Evolutionary conservation across 768 basidiomycete species (phyloP), one percentile per base, ranked within the genome.

Genomic region (Daedaleopsis sinensis): DNA sequence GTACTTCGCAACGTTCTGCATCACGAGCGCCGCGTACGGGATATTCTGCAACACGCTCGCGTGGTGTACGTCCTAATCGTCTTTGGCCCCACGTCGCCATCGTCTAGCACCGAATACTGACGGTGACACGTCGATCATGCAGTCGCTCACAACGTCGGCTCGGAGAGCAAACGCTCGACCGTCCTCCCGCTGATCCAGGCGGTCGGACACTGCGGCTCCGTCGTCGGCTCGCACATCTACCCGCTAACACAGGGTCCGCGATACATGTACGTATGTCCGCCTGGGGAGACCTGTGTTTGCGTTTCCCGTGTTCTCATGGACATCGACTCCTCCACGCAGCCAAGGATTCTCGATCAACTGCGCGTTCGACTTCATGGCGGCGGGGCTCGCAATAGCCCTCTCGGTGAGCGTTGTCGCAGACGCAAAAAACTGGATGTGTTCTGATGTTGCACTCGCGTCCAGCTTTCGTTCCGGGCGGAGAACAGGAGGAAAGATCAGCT

Each of bases 1-100:
- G 21, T 93, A 92, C 67, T 92, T 93, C 66, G 88, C 89, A 12
- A 86, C 84, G 12, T 91, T 91, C 73, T 89, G 88, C 64, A 86
- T 93, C 64, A 88, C 87, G 0, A 82, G 85, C 55, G 90, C 90
- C 42, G 91, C 89, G 1, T 93, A 92, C 65, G 87, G 89, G 0
- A 82, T 84, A 1, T 91, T 93, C 65, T 90, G 89, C 1, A 72
- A 90, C 5, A 82, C 84, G 36, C 86, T 92, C 55, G 88, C 90
- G 2, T 92, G 91, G 91, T 90, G 87, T 88, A 76, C 68, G 86
- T 76, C 54, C 62, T 21, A 23, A n/a, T 24, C 21, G 16, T 52
- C 15, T 48, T 5, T 16, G 12, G 6, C 10, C 16, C 21, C 35
- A 15, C 23, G 39, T 39, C 44, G 10, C 13, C 23, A 10, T 39